Base-by-base conservation (phyloP, 805 yeast species). In the Candida multigemmis region DNA sequence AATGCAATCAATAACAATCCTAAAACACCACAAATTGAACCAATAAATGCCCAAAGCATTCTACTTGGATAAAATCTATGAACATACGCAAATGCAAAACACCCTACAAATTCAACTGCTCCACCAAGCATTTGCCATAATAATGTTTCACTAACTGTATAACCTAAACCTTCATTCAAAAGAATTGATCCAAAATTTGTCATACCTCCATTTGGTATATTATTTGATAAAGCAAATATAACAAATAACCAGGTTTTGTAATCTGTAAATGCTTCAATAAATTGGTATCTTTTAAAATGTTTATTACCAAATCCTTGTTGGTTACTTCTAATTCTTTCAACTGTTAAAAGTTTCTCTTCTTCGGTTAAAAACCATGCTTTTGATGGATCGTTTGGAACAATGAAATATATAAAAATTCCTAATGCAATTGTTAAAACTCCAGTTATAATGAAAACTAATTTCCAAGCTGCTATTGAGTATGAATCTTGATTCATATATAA, bases 381-480 rank as follows among this genome's bases (percentile, higher is more conserved):
- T 6, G 58, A 39, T 4, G 61, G 60, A 13, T 40, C 31, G 30
- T 48, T 48, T 4, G 61, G 61, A 7, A 78, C 42, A 46, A 69
- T 71, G 28, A 70, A 36, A 23, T 48, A 46, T 32, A 73, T 56
- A 7, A 63, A 28, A 7, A 66, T 27, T 5, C 80, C 81, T 10
- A 71, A 40, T 7, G 65, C 41, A 5, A 75, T 47, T 3, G 84
- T 76, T 31, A 73, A 59, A 6, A 60, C 44, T 10, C 91, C 93
- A 22, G 71, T 64, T 16, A 77, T 56, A 25, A 80, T 51, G 43
- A 67, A 80, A 3, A 76, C 46, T 9, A 71, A 45, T 41, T 68
- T 73, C 87, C 87, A 81, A 3, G 77, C 59, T 3, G 49, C 57
- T 4, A 74, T 48, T 15, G 56, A 27, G 45, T 60, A 69, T 6